phyloP scores from a whole-genome alignment of 1,284 basidiomycete genomes.

The Tremellales sp. region DNA sequence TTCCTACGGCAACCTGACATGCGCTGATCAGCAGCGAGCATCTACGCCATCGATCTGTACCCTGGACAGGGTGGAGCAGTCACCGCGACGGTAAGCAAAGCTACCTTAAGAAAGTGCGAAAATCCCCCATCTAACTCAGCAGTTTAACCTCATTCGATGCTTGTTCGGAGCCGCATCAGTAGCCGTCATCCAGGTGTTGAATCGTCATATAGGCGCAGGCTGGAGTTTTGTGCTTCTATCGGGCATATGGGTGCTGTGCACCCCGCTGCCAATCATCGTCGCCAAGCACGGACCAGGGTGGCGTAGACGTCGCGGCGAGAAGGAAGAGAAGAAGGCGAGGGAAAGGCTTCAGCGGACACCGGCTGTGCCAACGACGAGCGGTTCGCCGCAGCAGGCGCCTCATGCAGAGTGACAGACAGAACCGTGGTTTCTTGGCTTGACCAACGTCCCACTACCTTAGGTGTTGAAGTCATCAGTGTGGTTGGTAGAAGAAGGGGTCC shows the following conservation, averaged over 20 bases:
- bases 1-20: not conserved
- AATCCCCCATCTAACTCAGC: not conserved
- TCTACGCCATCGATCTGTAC: conserved; percentile 33
- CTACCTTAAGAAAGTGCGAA: not conserved
- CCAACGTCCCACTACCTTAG: too few species aligned
- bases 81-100: conserved; percentile 25
- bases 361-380: not conserved
- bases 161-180: conserved; percentile 32
- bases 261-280: conserved; percentile 21
- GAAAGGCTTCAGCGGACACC: not conserved
- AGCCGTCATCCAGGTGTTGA: conserved; percentile 28
- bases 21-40: conserved; percentile 11
- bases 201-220: conserved; percentile 24
- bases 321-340: not conserved
- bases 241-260: conserved; percentile 19
- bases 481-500: too few species aligned
- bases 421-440: too few species aligned
- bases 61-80: conserved; percentile 33
- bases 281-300: conserved; percentile 24
- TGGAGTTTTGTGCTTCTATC: conserved; percentile 30
- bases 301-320: conserved; percentile 13
- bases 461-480: too few species aligned
- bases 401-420: too few species aligned
- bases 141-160: conserved; percentile 41
- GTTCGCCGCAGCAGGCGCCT: too few species aligned